Evolutionary conservation across 2,329 filamentous ascomycete genomes (phyloP).

Genomic region (Parastagonospora nodorum): DNA sequence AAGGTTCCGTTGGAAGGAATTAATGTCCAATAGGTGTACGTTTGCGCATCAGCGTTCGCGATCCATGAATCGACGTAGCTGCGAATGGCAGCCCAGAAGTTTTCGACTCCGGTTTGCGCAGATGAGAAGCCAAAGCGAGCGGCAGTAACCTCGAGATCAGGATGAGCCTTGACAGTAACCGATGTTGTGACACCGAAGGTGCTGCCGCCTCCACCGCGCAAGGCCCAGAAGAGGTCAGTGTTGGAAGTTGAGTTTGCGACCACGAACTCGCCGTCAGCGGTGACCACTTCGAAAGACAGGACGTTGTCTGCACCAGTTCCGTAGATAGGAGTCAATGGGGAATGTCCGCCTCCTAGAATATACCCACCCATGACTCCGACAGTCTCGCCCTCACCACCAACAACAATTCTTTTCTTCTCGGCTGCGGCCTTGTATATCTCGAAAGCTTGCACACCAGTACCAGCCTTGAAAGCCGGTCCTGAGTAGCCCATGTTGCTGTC

Average conservation of each 20-base stretch:
- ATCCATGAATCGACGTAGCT: conserved; percentile 37
- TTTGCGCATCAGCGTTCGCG: conserved; percentile 44
- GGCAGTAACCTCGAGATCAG: conserved; percentile 38
- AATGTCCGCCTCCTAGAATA: conserved; percentile 59
- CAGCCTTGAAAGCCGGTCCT: conserved; percentile 60
- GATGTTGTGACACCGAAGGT: conserved; percentile 10
- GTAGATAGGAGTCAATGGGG: conserved; percentile 56
- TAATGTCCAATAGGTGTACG: conserved; percentile 41
- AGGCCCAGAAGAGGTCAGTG: conserved; percentile 36
- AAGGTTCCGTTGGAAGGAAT: conserved; percentile 41
- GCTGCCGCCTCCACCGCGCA: conserved; percentile 26
- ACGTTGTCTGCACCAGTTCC: conserved; percentile 45
- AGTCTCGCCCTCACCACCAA: conserved; percentile 57
- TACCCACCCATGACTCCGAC: conserved; percentile 57
- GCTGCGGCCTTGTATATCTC: conserved; percentile 60
- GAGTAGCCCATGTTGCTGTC: conserved; percentile 42
- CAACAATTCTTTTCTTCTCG: conserved; percentile 53
- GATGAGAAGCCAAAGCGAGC: conserved; percentile 40
- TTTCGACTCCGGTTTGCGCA: conserved; percentile 38
- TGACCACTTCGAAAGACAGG: conserved; percentile 41
- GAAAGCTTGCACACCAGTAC: conserved; percentile 59
- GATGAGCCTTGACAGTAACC: conserved; percentile 43
- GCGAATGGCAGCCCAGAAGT: conserved; percentile 41
- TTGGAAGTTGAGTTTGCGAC: conserved; percentile 26
- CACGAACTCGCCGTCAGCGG: conserved; percentile 30